Conservation (phyloP, 345 rosid genomes). For the Reutealis trisperma region DNA sequence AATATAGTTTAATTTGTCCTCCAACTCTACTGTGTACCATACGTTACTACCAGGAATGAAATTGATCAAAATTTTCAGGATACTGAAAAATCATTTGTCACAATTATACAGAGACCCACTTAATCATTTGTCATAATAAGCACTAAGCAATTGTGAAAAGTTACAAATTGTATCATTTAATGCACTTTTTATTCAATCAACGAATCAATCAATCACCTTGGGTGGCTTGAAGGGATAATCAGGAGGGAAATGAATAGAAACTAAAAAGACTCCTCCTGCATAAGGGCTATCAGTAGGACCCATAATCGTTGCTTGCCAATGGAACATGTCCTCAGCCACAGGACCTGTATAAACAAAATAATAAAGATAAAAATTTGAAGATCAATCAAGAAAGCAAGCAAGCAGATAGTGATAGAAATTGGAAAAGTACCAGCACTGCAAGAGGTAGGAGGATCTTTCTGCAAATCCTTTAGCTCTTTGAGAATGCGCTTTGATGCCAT, state of each 20-base stretch:
- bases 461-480: constrained; percentile 41
- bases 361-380: background rate
- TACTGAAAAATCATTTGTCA: too few species aligned
- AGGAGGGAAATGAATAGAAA: constrained; percentile 47
- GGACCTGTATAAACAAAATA: constrained; percentile 28
- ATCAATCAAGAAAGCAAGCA: background rate
- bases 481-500: constrained; percentile 52
- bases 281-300: constrained; percentile 48
- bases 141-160: too few species aligned
- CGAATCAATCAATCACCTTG: constrained; percentile 20
- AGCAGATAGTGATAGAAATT: background rate
- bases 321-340: constrained; percentile 49
- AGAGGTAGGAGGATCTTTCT: constrained; percentile 53
- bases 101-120: too few species aligned
- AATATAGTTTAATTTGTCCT: too few species aligned
- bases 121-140: background rate
- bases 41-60: too few species aligned
- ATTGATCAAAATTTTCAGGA: too few species aligned
- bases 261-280: constrained; percentile 40
- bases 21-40: too few species aligned
- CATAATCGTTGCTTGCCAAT: constrained; percentile 51
- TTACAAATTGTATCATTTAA: too few species aligned
- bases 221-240: constrained; percentile 50
- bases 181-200: background rate
- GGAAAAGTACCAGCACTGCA: constrained; percentile 48